phyloP scores from a whole-genome alignment of 371 early-diverging fungal species.

The Basidiobolus meristosporus region DNA sequence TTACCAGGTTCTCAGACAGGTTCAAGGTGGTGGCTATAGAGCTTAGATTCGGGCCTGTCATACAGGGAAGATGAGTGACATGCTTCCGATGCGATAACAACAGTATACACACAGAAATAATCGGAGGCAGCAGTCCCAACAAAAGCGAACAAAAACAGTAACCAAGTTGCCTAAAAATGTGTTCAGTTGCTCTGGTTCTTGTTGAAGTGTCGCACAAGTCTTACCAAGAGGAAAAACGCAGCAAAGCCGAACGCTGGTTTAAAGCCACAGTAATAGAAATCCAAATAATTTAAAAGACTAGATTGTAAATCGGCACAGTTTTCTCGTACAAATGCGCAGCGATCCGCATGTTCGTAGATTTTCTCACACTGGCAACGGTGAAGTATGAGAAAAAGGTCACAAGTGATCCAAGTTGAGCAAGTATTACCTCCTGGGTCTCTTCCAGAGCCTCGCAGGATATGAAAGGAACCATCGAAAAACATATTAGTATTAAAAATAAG shows the following conservation, averaged over 20 bases:
- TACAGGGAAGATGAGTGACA: conserved; percentile 6
- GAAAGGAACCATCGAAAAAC: too few relatives aligned
- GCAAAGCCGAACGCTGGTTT: conserved; percentile 5
- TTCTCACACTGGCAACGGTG: conserved; percentile 34
- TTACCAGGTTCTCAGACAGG: conserved; percentile 38
- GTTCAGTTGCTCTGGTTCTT: background rate
- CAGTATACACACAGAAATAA: conserved; percentile 27
- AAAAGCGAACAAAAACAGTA: conserved; percentile 38
- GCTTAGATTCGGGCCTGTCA: conserved; percentile 26
- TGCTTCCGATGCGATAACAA: background rate
- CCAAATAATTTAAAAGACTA: conserved; percentile 35
- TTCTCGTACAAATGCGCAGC: conserved; percentile 25
- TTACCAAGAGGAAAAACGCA: background rate
- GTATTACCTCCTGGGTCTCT: too few relatives aligned
- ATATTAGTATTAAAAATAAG: too few relatives aligned
- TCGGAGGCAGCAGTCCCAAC: conserved; percentile 52
- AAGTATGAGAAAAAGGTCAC: background rate
- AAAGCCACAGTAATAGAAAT: conserved; percentile 33
- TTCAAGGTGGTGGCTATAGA: conserved; percentile 35
- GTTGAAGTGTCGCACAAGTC: background rate
- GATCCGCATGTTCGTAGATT: conserved; percentile 22
- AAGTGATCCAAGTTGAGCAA: background rate
- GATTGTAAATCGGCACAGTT: conserved; percentile 27
- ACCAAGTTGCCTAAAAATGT: conserved; percentile 19
- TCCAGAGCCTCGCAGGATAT: too few relatives aligned